phyloP scores from a whole-genome alignment of 208 protist genomes.

The Leishmania braziliensis region DNA sequence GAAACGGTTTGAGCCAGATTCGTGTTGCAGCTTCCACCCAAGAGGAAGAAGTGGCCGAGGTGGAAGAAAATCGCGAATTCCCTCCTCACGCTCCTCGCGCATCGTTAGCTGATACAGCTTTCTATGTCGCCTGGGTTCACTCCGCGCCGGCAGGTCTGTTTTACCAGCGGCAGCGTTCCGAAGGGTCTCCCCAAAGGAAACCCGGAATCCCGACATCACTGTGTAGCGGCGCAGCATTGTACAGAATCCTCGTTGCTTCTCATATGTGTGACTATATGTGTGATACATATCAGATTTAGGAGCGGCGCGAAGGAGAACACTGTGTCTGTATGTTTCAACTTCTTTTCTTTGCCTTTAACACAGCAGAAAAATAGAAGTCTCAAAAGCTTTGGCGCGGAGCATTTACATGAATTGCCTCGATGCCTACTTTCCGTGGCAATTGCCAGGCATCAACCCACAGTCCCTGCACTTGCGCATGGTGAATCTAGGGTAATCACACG shows the following conservation, averaged over 20 bases:
- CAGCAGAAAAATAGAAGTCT: not conserved
- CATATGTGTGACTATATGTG: not conserved
- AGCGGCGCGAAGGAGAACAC: not conserved
- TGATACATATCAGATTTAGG: not conserved
- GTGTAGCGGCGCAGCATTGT: constrained; percentile 10
- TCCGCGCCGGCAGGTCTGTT: not conserved
- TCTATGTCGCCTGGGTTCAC: constrained; percentile 36
- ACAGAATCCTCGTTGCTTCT: not conserved
- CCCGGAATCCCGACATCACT: too few relatives aligned
- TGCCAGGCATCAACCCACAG: too few relatives aligned
- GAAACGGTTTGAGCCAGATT: constrained; percentile 63
- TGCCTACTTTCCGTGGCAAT: too few relatives aligned
- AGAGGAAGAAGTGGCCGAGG: constrained; percentile 57
- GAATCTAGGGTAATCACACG: not conserved
- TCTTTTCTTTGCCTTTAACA: too few relatives aligned
- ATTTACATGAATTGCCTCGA: too few relatives aligned
- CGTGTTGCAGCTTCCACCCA: constrained; percentile 69
- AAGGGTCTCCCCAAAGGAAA: not conserved
- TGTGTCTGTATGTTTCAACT: not conserved
- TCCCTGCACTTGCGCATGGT: not conserved
- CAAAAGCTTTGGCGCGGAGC: not conserved
- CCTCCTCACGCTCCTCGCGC: constrained; percentile 73
- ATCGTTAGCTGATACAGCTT: constrained; percentile 55
- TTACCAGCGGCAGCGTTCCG: not conserved
- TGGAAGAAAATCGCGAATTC: constrained; percentile 83